Evolutionary conservation across 148 eudicot species (phyloP), one percentile per base, ranked within the genome.

Genomic region (Rhododendron williamsianum): DNA sequence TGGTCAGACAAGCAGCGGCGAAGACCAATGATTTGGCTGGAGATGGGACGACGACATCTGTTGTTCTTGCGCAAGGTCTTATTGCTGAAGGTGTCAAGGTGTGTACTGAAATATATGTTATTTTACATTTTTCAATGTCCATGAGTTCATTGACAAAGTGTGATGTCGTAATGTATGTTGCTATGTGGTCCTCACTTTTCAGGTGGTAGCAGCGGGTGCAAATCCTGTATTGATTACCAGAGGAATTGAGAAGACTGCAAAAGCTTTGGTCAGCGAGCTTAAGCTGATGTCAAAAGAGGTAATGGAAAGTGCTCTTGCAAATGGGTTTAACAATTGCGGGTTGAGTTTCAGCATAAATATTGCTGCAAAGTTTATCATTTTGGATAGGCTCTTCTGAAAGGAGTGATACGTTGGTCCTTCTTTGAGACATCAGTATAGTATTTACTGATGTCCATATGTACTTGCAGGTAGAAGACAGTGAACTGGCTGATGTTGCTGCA

Each of bases 401-500:
- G 41, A 35, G 76, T 27, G 74, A 25, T 16, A 8, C 41, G 46
- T 30, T 82, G 11, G 76, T 33, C 76, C 76, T 7, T 13, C 19
- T 71, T 71, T 13, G 18, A 30, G 33, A 71, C 11, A 33, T 15
- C 9, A 9, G 4, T 25, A 13, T 71, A 4, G 18, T 8, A 27
- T 71, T 71, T 33, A 71, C 38, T 13, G 19, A 30, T 13, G 19
- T 33, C 16, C 2, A 71, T 30, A 30, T 71, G 19, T 71, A 71
- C 76, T 71, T 83, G 38, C 91, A 97, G 99, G 93, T 89, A 52
- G 94, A 89, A 84, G 93, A 91, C 69, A 92, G 94, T 90, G 99
- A 96, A 86, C 90, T 96, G 46, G 95, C 98, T 52, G 99, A 96
- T 87, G 98, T 96, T 36, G 99, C 99, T 71, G 94, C 99, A 85